Base-by-base conservation (phyloP, 2,329 filamentous ascomycete species). In the Apiospora pterosperma region DNA sequence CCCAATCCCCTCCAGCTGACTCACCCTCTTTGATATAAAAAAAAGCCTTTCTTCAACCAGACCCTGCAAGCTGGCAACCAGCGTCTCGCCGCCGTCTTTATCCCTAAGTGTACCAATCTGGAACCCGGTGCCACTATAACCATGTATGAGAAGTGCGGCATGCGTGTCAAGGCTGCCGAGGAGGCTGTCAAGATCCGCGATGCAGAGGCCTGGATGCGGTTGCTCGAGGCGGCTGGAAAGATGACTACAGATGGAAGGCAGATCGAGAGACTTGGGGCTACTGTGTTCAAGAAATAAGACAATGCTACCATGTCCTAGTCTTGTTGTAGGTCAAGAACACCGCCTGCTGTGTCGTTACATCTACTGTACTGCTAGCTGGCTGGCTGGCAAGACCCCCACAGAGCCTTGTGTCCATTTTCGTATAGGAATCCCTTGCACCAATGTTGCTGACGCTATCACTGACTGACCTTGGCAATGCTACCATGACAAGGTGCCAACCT, bases 81-180 rank as follows among this genome's bases (percentile, higher is more conserved):
- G 5, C 91, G 94, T 67, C 84, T 97, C 19, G 96, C 96, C 1
- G 87, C 90, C 0, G 77, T 88, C 5, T 98, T 97, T 77, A 88
- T 98, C 62, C 89, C 92, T 3, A 98, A 98, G 78, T 97, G 94
- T 80, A 90, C 89, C 19, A 83, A 84, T 63, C 76, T 96, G 59
- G 85, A 89, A 55, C 82, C 86, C 1, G 84, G 87, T 3, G 91
- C 93, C 71, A 83, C 90, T 4, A 90, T 97, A 63, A 87, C 90
- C 69, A 97, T 99, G 95, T 99, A 94, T 85, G 89, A 97, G 72
- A 97, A 97, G 79, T 98, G 96, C 76, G 95, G 95, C 21, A 87
- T 97, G 88, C 83, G 93, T 55, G 86, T 91, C 34, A 93, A 92
- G 79, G 96, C 96, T 2, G 96, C 91, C 4, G 94, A 98, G 79